A percentile compares a stretch with the other conserved stretches of the same genome.
Conservation (phyloP, 148 eudicot genomes). For the Rhododendron ovatum region DNA sequence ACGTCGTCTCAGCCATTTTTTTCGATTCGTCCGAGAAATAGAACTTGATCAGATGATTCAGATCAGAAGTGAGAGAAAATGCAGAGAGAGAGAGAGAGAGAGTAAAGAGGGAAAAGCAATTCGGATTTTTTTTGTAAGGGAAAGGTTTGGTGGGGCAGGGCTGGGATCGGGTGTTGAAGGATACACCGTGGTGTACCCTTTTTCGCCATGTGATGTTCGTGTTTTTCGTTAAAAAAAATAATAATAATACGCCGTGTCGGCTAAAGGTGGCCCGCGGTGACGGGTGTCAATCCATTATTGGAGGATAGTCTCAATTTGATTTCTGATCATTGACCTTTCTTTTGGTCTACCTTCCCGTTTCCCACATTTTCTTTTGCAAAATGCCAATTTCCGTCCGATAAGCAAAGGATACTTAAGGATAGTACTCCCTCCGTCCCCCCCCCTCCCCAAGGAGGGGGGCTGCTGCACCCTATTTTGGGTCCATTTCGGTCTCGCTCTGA, state of each 20-base stretch:
- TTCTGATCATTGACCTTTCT: neutral
- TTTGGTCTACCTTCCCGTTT: neutral
- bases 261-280: neutral
- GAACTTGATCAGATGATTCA: neutral
- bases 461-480: no score
- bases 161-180: neutral
- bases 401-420: no score
- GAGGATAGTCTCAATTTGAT: neutral
- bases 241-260: neutral
- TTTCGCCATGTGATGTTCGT: neutral
- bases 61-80: neutral
- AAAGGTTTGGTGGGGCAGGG: neutral
- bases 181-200: neutral
- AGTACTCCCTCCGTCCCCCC: no score
- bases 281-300: neutral
- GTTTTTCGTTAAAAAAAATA: no score
- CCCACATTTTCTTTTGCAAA: neutral
- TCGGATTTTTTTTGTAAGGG: neutral
- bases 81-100: neutral
- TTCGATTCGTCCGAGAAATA: neutral
- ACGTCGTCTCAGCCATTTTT: conserved; percentile 16
- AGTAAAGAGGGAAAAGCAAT: neutral
- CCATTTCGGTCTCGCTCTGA: no score
- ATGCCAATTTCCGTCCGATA: no score
- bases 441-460: no score